A percentile compares a stretch with the other conserved stretches of the same genome.
phyloP scores from a whole-genome alignment of 164 flowering plant species.

The Chimonanthus salicifolius region DNA sequence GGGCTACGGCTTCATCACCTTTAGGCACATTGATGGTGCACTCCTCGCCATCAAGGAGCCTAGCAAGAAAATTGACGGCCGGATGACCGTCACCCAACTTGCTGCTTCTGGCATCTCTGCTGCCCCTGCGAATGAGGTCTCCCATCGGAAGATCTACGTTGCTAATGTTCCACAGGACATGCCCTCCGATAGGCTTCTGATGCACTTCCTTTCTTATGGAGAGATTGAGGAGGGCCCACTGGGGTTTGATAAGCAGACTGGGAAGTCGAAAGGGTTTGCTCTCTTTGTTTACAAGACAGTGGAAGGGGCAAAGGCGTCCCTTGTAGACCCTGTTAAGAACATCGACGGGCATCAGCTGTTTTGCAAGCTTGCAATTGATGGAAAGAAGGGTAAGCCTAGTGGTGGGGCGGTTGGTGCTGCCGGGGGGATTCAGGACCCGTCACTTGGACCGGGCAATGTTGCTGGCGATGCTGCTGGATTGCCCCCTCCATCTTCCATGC shows the following conservation, averaged over 20 bases:
- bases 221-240: slow-evolving; percentile 97
- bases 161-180: slow-evolving; percentile 77
- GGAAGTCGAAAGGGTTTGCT: slow-evolving; percentile 87
- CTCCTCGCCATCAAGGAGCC: slow-evolving; percentile 78
- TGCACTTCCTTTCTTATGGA: slow-evolving; percentile 63
- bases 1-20: slow-evolving; percentile 89
- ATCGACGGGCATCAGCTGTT: slow-evolving; percentile 75
- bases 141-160: slow-evolving; percentile 75
- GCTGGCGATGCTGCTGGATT: slow-evolving; percentile 41
- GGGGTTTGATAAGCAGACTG: slow-evolving; percentile 85
- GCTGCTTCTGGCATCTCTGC: slow-evolving; percentile 47
- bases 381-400: slow-evolving; percentile 60
- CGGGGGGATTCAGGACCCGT: slow-evolving; percentile 19
- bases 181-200: slow-evolving; percentile 61
- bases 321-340: slow-evolving; percentile 60
- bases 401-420: slow-evolving; percentile 3
- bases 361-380: slow-evolving; percentile 80
- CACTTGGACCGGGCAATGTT: slow-evolving; percentile 24
- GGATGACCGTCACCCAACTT: slow-evolving; percentile 81
- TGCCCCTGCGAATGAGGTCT: slow-evolving; percentile 33
- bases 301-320: slow-evolving; percentile 67
- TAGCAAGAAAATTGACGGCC: slow-evolving; percentile 86
- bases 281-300: slow-evolving; percentile 81
- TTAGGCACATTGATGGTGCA: slow-evolving; percentile 85
- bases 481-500: slow-evolving; percentile 26